Conservation (phyloP, 169 alveolate genomes). For the Besnoitia besnoiti region DNA sequence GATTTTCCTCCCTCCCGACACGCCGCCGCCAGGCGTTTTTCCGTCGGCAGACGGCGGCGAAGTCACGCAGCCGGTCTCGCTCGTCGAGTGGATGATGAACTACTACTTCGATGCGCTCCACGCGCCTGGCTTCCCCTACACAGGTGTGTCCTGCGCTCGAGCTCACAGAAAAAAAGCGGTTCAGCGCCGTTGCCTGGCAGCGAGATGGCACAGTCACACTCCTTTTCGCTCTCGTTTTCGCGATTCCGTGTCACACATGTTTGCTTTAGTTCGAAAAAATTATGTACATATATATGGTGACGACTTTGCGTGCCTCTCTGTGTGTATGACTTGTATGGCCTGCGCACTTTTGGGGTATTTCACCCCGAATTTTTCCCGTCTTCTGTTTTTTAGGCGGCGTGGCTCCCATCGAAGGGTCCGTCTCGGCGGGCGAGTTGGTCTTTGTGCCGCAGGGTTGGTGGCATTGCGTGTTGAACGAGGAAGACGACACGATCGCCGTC, state of each 20-base stretch:
- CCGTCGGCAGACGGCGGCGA: not conserved
- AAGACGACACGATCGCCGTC: slow-evolving; percentile 42
- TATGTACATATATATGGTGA: too few species aligned
- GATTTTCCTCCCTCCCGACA: not conserved
- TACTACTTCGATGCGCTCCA: slow-evolving; percentile 26
- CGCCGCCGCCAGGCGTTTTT: not conserved
- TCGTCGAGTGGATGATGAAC: slow-evolving; percentile 65
- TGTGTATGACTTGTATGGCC: too few species aligned
- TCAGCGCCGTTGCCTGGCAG: too few species aligned
- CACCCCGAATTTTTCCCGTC: too few species aligned
- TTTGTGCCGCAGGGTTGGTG: slow-evolving; percentile 38
- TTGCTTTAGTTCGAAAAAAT: too few species aligned
- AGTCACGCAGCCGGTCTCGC: slow-evolving; percentile 59
- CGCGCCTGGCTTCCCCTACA: not conserved
- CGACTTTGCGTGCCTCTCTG: too few species aligned
- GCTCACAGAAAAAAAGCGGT: too few species aligned
- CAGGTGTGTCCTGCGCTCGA: too few species aligned
- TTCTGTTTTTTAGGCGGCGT: not conserved
- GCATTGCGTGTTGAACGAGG: slow-evolving; percentile 48
- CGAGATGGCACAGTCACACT: too few species aligned
- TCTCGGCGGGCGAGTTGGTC: not conserved
- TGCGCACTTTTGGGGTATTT: too few species aligned
- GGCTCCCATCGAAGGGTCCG: not conserved
- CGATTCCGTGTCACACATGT: too few species aligned
- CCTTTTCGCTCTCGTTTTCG: too few species aligned